Evolutionary conservation across 2,329 filamentous ascomycete genomes (phyloP).

Genomic region (Diaporthe amygdali): DNA sequence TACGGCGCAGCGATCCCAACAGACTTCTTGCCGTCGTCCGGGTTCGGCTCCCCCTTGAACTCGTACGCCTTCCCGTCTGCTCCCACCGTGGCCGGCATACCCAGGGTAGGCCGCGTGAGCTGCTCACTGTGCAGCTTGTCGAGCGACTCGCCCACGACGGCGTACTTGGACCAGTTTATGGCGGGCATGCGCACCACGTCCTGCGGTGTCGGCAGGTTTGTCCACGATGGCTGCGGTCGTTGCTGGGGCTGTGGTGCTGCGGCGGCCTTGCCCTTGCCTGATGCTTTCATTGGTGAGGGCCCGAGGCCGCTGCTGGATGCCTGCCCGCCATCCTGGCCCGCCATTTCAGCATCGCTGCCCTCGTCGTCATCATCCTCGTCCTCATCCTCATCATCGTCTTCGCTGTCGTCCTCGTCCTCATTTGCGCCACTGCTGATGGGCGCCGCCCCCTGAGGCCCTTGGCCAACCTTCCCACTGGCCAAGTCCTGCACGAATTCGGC

Average conservation of each 20-base stretch:
- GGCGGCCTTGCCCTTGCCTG: slow-evolving; percentile 24
- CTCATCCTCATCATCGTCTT: slow-evolving; percentile 35
- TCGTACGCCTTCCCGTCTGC: slow-evolving; percentile 51
- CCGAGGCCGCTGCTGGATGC: slow-evolving; percentile 14
- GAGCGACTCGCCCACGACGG: slow-evolving; percentile 82
- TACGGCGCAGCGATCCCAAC: slow-evolving; percentile 63
- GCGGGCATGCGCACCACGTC: slow-evolving; percentile 85
- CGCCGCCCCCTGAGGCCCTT: slow-evolving; percentile 32
- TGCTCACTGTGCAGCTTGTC: slow-evolving; percentile 88
- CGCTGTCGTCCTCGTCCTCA: slow-evolving; percentile 32
- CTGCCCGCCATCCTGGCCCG: slow-evolving; percentile 16
- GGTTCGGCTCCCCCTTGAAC: slow-evolving; percentile 47
- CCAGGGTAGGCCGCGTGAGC: slow-evolving; percentile 64
- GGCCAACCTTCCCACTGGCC: slow-evolving; percentile 61
- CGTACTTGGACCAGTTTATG: slow-evolving; percentile 95
- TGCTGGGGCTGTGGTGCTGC: slow-evolving; percentile 29
- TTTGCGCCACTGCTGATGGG: slow-evolving; percentile 38
- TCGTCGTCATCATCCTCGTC: slow-evolving; percentile 35
- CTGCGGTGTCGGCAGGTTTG: slow-evolving; percentile 75
- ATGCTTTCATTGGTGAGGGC: slow-evolving; percentile 23
- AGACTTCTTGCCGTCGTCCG: slow-evolving; percentile 48
- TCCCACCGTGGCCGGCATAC: slow-evolving; percentile 50
- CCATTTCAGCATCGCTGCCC: slow-evolving; percentile 33
- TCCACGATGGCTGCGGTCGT: slow-evolving; percentile 52
- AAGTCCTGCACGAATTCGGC: slow-evolving; percentile 75